These are phyloP conservation scores for Adiantum capillusveneris DNA, from an alignment of 75 land plant species.

Conservation along the genomic window DNA sequence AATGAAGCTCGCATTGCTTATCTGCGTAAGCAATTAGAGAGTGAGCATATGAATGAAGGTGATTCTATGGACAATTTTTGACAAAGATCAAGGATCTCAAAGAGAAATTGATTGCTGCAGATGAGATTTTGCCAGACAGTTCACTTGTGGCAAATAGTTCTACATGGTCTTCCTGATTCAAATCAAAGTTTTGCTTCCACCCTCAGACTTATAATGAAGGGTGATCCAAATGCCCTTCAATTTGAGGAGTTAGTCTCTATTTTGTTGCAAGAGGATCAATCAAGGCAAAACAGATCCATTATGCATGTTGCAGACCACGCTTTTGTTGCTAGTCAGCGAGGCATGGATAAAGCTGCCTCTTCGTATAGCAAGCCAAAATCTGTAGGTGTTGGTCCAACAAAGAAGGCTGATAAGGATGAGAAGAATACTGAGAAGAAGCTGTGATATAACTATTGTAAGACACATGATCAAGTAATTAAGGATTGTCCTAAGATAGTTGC, in stretches of 20 bases:
- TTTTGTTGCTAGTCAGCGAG: conserved; percentile 1
- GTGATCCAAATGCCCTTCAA: not conserved
- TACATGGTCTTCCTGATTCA: not conserved
- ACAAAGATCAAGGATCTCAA: not conserved
- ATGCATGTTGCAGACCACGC: conserved; percentile 1
- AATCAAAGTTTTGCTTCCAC: not conserved
- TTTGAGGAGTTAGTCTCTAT: not conserved
- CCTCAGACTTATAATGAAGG: not conserved
- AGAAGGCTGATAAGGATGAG: not conserved
- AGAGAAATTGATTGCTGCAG: not conserved
- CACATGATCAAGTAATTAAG: not conserved
- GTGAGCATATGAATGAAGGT: conserved; percentile 3
- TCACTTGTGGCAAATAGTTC: conserved; percentile 8
- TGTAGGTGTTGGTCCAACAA: not conserved
- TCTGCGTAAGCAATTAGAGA: not conserved
- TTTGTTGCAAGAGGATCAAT: conserved; percentile 6
- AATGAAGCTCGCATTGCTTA: conserved; percentile 5
- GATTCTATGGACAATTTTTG: conserved; percentile 5
- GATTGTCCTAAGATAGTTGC: not conserved
- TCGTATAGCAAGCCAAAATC: not conserved
- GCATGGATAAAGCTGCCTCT: not conserved
- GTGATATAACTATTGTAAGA: not conserved
- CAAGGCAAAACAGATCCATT: conserved; percentile 1
- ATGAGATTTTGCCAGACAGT: not conserved
- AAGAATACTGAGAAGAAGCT: not conserved